Conservation (phyloP, 257 asterid species). For the Anisodus tanguticus region DNA sequence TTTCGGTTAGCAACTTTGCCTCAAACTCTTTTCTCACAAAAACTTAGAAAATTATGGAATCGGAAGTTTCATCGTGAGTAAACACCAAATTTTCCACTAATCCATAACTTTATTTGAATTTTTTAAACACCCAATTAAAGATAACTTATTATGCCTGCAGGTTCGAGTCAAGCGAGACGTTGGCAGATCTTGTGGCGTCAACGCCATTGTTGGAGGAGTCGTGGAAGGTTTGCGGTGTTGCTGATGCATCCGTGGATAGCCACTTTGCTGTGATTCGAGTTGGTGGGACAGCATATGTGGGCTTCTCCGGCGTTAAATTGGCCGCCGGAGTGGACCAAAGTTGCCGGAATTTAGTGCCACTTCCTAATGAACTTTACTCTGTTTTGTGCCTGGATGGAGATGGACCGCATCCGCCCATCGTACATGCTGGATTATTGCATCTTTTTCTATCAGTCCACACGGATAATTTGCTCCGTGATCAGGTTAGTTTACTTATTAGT, state of each 20-base stretch:
- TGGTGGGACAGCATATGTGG: slow-evolving; percentile 62
- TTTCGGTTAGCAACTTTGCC: neutral
- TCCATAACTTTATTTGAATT: neutral
- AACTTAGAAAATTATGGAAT: slow-evolving; percentile 47
- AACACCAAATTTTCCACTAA: neutral
- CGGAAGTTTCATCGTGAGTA: slow-evolving; percentile 65
- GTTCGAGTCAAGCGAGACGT: slow-evolving; percentile 87
- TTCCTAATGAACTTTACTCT: slow-evolving; percentile 50
- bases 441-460: slow-evolving; percentile 51
- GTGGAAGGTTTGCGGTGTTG: slow-evolving; percentile 63
- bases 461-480: slow-evolving; percentile 45
- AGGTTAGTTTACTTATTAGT: slow-evolving; percentile 49
- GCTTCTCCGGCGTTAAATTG: slow-evolving; percentile 69
- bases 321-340: slow-evolving; percentile 50
- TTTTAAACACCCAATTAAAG: neutral
- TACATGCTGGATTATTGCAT: slow-evolving; percentile 66
- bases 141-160: slow-evolving; percentile 38
- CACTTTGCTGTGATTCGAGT: slow-evolving; percentile 46
- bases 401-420: slow-evolving; percentile 51
- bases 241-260: slow-evolving; percentile 50
- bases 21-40: slow-evolving; percentile 11
- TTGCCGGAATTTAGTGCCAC: slow-evolving; percentile 54
- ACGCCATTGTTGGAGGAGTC: slow-evolving; percentile 80
- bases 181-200: slow-evolving; percentile 72
- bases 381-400: slow-evolving; percentile 38